A percentile compares a stretch with the other conserved stretches of the same genome.
These are phyloP conservation scores for Cucumis sativus DNA, from an alignment of 306 rosid species.

Conservation along the genomic window Cucumber_9930_V3 NC_026658.2:23318001-23318500, in stretches of 20 bases:
- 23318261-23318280: not conserved
- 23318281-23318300: conserved; percentile 3
- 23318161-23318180: not conserved
- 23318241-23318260: conserved; percentile 1
- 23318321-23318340: conserved; percentile 11
- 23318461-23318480: conserved; percentile 46
- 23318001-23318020: not conserved
- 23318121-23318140: not conserved
- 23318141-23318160: not conserved
- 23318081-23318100: not conserved
- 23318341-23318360: conserved; percentile 11
- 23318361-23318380: not conserved
- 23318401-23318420: not conserved
- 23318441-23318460: conserved; percentile 69
- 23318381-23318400: not conserved
- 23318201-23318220: not conserved
- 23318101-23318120: not conserved
- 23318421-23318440: not conserved
- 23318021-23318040: not conserved
- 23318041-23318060: not conserved
- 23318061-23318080: not conserved
- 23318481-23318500: conserved; percentile 90
- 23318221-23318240: conserved; percentile 8
- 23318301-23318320: conserved; percentile 3
- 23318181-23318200: not conserved